A percentile compares a stretch with the other conserved stretches of the same genome.
phyloP scores from a whole-genome alignment of 495 filamentous ascomycete species.

The Daldinia grandis region DNA sequence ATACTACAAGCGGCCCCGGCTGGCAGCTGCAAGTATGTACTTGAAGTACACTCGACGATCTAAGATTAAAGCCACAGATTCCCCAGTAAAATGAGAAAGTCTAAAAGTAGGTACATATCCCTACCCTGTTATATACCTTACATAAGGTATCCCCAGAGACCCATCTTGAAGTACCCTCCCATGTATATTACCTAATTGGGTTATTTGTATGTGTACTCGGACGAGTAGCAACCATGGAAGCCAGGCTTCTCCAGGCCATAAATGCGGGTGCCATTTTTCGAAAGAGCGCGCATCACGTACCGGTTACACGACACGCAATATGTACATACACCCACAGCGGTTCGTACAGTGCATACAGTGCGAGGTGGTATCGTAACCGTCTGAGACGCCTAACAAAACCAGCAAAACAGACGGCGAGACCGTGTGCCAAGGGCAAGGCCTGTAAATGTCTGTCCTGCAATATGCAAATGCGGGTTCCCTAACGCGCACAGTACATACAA shows the following conservation, averaged over 20 bases:
- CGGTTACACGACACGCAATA: not conserved
- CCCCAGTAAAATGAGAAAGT: conserved; percentile 38
- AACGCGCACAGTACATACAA: conserved; percentile 29
- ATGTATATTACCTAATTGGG: conserved; percentile 9
- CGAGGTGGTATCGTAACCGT: conserved; percentile 8
- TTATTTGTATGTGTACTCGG: not conserved
- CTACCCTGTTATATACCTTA: conserved; percentile 9
- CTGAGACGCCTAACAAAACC: conserved; percentile 16
- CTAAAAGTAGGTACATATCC: conserved; percentile 1
- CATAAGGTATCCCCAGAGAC: not conserved
- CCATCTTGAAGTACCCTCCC: not conserved
- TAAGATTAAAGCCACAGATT: conserved; percentile 43
- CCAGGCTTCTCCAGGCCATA: not conserved
- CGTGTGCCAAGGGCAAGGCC: conserved; percentile 30
- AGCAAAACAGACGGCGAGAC: conserved; percentile 12
- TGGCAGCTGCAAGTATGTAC: not conserved
- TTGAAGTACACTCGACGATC: conserved; percentile 23
- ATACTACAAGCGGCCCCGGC: conserved; percentile 32
- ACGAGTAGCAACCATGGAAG: not conserved
- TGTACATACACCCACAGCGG: not conserved
- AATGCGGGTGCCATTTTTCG: conserved; percentile 19
- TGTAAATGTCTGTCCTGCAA: conserved; percentile 38
- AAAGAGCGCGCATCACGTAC: conserved; percentile 27
- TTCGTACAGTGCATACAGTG: conserved; percentile 16
- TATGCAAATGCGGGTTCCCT: conserved; percentile 37